Evolutionary conservation across 129 eudicot genomes (phyloP).

Genomic region (Lactuca sativa): DNA sequence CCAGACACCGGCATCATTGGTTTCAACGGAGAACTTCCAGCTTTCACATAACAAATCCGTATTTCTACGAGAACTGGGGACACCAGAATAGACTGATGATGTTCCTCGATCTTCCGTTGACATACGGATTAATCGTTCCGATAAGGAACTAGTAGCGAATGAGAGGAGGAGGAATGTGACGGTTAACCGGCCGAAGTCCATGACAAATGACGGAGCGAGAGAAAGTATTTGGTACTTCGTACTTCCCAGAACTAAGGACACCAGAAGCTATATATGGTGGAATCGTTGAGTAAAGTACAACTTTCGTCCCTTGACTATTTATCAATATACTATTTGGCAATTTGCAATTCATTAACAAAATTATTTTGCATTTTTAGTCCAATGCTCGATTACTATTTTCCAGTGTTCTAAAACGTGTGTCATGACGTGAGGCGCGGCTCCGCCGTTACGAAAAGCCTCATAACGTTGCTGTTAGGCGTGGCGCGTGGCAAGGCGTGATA

Average conservation of each 20-base stretch:
- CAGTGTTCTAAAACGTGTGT: too few species aligned
- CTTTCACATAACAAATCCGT: constrained; percentile 52
- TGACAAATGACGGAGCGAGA: constrained; percentile 34
- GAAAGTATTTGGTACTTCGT: neutral
- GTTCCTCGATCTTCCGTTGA: constrained; percentile 11
- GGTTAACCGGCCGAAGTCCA: constrained; percentile 39
- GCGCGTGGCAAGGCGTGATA: too few species aligned
- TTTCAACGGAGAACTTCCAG: constrained; percentile 79
- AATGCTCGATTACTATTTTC: too few species aligned
- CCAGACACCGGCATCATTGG: constrained; percentile 68
- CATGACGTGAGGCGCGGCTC: too few species aligned
- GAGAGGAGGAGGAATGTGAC: constrained; percentile 38
- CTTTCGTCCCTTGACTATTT: neutral
- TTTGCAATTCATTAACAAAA: neutral
- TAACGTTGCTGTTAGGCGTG: too few species aligned
- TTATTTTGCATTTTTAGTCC: constrained; percentile 8
- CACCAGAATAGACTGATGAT: neutral
- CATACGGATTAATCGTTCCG: constrained; percentile 42
- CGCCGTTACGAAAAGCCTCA: too few species aligned
- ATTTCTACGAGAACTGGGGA: constrained; percentile 11
- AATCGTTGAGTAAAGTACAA: neutral
- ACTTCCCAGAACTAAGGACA: neutral
- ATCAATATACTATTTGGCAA: neutral
- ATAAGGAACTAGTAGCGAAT: constrained; percentile 20
- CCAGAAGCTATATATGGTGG: neutral